Conservation (phyloP, 257 asterid species). For the Plantago major region DNA sequence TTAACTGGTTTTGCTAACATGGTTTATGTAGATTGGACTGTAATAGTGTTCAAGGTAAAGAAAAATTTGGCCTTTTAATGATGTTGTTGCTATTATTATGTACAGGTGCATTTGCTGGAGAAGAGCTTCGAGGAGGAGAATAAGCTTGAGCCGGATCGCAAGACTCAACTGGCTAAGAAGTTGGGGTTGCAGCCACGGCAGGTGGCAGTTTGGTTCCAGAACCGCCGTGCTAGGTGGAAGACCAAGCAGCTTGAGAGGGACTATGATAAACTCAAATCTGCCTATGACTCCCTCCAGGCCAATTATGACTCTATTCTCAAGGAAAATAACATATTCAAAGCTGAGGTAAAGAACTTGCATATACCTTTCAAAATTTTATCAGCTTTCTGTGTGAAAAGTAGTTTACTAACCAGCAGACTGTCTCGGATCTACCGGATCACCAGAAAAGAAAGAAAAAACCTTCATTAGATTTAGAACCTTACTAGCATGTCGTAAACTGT, state of each 20-base stretch:
- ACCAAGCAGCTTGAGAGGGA: conserved; percentile 94
- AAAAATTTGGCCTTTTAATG: neutral
- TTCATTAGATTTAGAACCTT: too few relatives aligned
- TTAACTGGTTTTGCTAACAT: too few relatives aligned
- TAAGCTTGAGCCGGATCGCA: conserved; percentile 97
- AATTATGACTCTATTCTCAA: conserved; percentile 64
- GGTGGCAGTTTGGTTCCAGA: conserved; percentile 99
- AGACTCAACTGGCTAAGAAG: conserved; percentile 84
- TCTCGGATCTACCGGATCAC: too few relatives aligned
- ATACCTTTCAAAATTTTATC: neutral
- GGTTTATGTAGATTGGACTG: neutral
- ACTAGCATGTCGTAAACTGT: too few relatives aligned
- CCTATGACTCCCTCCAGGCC: conserved; percentile 73
- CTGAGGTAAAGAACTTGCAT: conserved; percentile 50
- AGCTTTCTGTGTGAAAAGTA: neutral
- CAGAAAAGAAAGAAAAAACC: too few relatives aligned
- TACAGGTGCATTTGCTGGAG: conserved; percentile 87
- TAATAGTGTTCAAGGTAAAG: too few relatives aligned
- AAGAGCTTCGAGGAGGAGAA: conserved; percentile 93
- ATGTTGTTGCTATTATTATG: neutral
- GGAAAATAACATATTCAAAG: conserved; percentile 82
- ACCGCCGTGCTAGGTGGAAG: conserved; percentile 99
- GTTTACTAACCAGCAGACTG: too few relatives aligned
- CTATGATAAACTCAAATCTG: conserved; percentile 78
- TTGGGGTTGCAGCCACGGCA: conserved; percentile 93